Evolutionary conservation across 495 filamentous ascomycete genomes (phyloP), one percentile per base, ranked within the genome.

Genomic region (Hyphodiscus hymeniophilus): DNA sequence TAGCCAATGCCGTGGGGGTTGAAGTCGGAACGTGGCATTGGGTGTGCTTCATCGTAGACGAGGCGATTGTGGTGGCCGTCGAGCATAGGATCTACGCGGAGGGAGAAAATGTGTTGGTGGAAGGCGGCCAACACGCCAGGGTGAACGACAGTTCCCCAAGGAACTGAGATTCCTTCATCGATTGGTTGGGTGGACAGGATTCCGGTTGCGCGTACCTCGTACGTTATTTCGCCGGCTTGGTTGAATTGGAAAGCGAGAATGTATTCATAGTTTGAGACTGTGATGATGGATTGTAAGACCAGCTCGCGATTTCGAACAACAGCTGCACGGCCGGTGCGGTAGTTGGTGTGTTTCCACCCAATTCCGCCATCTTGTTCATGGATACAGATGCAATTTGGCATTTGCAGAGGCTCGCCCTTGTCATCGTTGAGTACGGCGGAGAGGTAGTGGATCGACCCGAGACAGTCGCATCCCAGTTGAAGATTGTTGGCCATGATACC

Each of bases 101-200:
- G 78, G 2, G 84, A 87, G 66, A 95, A 92, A 63, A 94, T 85
- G 66, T 95, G 89, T 57, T 95, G 89, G 54, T 95, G 89, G 77
- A 45, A 79, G 81, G 76, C 7, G 80, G 75, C 87, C 39, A 95
- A 76, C 7, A 89, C 87, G 0, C 89, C 89, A 0, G 89, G 89
- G 49, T 88, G 83, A 7, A 95, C 86, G 26, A 90, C 74, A 1
- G 89, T 95, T 35, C 89, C 89, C 74, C 83, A 94, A 21, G 71
- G 80, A 18, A 77, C 81, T 48, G 69, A 66, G 46, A 83, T 64
- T 15, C 79, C 82, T 15, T 82, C 71, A 43, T 88, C 84, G 48
- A 94, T 81, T 6, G 89, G 87, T 32, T 88, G 76, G 0, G 89
- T 92, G 36, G 81, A 87, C 16, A 95, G 70, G 50, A 95, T 87